These are phyloP conservation scores for Aspergillus piperis DNA, from an alignment of 2,329 filamentous ascomycete species.

Conservation along the genomic window DNA sequence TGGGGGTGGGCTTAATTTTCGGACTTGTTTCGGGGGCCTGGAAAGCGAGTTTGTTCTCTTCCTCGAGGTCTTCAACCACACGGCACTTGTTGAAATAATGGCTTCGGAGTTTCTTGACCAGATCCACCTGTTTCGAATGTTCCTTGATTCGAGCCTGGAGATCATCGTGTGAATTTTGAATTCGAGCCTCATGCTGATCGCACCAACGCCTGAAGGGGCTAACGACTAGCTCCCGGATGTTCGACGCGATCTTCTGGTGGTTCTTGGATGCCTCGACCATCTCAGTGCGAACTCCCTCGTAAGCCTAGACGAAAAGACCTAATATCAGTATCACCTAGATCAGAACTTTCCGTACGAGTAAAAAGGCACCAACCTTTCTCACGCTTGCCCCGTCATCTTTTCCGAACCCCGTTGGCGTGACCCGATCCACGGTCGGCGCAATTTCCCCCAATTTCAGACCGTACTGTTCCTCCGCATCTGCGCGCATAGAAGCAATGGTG, in stretches of 20 bases:
- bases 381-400: slow-evolving; percentile 95
- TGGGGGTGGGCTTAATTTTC: slow-evolving; percentile 57
- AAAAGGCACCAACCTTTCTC: slow-evolving; percentile 68
- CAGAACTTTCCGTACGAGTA: neutral
- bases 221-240: slow-evolving; percentile 93
- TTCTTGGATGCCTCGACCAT: slow-evolving; percentile 89
- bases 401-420: slow-evolving; percentile 73
- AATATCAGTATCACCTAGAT: neutral
- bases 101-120: slow-evolving; percentile 88
- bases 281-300: slow-evolving; percentile 86
- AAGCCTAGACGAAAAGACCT: slow-evolving; percentile 63
- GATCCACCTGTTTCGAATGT: slow-evolving; percentile 87
- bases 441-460: slow-evolving; percentile 80
- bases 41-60: slow-evolving; percentile 98
- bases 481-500: slow-evolving; percentile 87
- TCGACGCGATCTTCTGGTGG: slow-evolving; percentile 94
- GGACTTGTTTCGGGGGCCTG: slow-evolving; percentile 78
- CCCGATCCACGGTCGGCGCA: slow-evolving; percentile 75
- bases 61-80: slow-evolving; percentile 91
- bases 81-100: slow-evolving; percentile 99
- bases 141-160: slow-evolving; percentile 87
- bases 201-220: slow-evolving; percentile 95
- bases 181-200: slow-evolving; percentile 85
- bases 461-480: slow-evolving; percentile 91
- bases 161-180: slow-evolving; percentile 94